Percentiles rank a stretch among this genome's conserved stretches.
These are phyloP conservation scores for Solioccasus polychromus DNA, from an alignment of 768 basidiomycete genomes.

Conservation along the genomic window DNA sequence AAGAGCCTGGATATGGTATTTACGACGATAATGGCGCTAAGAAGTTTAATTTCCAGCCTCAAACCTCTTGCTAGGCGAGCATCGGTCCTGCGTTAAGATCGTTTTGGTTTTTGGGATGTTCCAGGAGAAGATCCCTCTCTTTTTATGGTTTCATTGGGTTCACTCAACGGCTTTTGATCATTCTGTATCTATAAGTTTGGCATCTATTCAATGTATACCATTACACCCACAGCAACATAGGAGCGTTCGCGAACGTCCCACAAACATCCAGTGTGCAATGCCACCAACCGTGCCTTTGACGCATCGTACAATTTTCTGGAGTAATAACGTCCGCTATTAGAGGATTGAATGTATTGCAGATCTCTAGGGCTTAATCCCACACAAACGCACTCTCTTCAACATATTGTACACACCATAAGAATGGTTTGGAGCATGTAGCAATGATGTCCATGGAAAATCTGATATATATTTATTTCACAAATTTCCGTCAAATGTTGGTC, in stretches of 20 bases:
- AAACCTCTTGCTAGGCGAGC: conserved; percentile 50
- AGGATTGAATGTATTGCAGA: too few relatives aligned
- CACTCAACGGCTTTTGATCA: not conserved
- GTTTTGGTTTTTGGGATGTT: not conserved
- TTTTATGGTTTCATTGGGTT: not conserved
- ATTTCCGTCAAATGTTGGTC: too few relatives aligned
- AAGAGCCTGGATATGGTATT: conserved; percentile 70
- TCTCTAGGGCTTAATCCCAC: not conserved
- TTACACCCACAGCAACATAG: too few relatives aligned
- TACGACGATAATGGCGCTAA: conserved; percentile 44
- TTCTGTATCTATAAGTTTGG: conserved; percentile 8
- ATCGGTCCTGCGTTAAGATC: not conserved
- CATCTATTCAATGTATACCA: too few relatives aligned
- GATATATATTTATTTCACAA: too few relatives aligned
- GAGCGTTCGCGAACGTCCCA: not conserved
- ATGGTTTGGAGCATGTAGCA: not conserved
- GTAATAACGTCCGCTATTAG: too few relatives aligned
- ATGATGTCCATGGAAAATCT: too few relatives aligned
- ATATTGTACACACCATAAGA: not conserved
- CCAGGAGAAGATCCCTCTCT: not conserved
- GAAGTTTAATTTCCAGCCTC: conserved; percentile 67
- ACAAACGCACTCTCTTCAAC: not conserved
- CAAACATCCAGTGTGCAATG: not conserved
- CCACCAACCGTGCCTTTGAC: too few relatives aligned
- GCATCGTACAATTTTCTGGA: not conserved